These are phyloP conservation scores for Pharus latifolius DNA, from an alignment of 176 grass and related monocot genomes.

Conservation along the genomic window DNA sequence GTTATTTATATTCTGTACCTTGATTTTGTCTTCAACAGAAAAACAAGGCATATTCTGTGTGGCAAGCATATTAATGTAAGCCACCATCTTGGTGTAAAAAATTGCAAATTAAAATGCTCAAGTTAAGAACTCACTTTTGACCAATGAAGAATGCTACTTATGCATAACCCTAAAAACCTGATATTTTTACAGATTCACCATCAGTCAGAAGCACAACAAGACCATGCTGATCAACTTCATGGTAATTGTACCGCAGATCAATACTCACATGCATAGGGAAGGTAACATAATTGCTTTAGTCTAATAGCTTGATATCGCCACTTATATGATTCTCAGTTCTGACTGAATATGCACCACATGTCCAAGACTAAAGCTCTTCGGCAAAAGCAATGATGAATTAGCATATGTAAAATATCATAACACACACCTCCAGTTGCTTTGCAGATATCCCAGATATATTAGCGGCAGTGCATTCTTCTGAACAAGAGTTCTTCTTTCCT, in stretches of 20 bases:
- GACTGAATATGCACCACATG: not conserved
- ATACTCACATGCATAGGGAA: not conserved
- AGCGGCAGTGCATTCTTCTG: constrained; percentile 53
- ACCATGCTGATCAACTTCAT: not conserved
- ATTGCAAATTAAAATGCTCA: not conserved
- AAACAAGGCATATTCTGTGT: not conserved
- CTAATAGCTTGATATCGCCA: no score
- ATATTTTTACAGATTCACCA: not conserved
- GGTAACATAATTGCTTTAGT: no score
- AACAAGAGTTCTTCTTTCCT: constrained; percentile 18
- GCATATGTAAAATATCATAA: constrained; percentile 13
- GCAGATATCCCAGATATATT: constrained; percentile 86
- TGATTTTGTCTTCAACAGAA: not conserved
- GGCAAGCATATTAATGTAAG: not conserved
- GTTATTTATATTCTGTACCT: not conserved
- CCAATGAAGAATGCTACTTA: not conserved
- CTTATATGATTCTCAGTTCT: no score
- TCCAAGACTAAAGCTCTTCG: not conserved
- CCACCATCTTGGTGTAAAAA: not conserved
- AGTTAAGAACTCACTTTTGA: not conserved
- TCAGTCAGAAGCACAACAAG: not conserved
- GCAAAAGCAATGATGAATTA: not conserved
- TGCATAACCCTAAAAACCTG: not conserved
- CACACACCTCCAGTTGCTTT: constrained; percentile 79
- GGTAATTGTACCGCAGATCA: not conserved